Conservation (phyloP, 352 stramenopile genomes). For the Thraustochytrium sp. region DNA sequence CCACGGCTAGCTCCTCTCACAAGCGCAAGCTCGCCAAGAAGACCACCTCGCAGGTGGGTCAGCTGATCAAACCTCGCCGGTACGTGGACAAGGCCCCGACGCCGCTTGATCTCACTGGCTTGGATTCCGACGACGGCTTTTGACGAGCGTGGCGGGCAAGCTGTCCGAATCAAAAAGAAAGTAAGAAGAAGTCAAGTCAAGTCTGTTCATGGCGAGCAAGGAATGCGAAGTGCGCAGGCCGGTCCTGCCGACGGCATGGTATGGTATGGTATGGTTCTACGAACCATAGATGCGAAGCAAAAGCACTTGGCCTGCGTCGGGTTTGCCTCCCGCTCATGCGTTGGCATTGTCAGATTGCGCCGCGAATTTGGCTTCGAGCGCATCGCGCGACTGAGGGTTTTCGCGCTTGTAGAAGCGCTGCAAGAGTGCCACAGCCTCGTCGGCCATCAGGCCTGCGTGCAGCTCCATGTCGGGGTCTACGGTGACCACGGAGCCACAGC, state of each 20-base stretch:
- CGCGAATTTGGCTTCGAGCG: neutral
- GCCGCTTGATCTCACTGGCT: neutral
- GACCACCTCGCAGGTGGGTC: neutral
- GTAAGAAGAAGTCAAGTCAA: no score
- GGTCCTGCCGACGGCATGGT: no score
- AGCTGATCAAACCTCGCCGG: neutral
- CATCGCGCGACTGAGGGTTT: slow-evolving; percentile 54
- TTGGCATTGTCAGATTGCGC: no score
- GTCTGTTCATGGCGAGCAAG: no score
- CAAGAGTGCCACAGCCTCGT: slow-evolving; percentile 71
- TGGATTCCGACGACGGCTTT: no score
- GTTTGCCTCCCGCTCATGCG: no score
- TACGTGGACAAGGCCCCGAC: neutral
- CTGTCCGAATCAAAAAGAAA: no score
- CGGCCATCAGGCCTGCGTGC: slow-evolving; percentile 63
- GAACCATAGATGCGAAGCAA: no score
- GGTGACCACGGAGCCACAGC: slow-evolving; percentile 77
- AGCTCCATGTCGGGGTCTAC: slow-evolving; percentile 64
- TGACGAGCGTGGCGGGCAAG: neutral
- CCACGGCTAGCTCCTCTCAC: neutral
- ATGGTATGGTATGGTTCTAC: no score
- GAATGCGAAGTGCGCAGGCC: no score
- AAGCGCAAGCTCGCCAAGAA: neutral
- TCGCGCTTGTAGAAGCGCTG: slow-evolving; percentile 78
- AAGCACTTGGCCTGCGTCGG: no score